Evolutionary conservation across 2,329 filamentous ascomycete species (phyloP).

Genomic region (Stachybotrys echinatus): DNA sequence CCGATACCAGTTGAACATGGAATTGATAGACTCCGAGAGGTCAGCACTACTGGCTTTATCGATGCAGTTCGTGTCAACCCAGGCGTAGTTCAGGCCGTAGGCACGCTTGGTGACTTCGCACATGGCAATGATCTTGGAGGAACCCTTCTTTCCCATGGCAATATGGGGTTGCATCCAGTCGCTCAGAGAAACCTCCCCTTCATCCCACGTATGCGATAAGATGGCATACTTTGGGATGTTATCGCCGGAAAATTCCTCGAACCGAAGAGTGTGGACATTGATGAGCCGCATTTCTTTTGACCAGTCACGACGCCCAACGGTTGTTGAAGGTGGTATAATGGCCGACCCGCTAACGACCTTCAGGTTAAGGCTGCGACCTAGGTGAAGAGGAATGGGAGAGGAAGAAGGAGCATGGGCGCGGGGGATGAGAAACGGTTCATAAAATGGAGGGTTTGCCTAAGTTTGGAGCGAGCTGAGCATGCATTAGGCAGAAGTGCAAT

Average conservation of each 20-base stretch:
- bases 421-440: too few relatives aligned
- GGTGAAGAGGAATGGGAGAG: too few relatives aligned
- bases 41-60: conserved; percentile 12
- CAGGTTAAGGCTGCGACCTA: too few relatives aligned
- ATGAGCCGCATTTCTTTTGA: not conserved
- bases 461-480: too few relatives aligned
- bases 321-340: too few relatives aligned
- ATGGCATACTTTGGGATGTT: conserved; percentile 12
- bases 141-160: not conserved
- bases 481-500: too few relatives aligned
- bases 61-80: conserved; percentile 12
- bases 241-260: not conserved
- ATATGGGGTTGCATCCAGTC: not conserved
- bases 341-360: too few relatives aligned
- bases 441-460: too few relatives aligned
- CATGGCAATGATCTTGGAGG: conserved; percentile 3
- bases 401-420: too few relatives aligned
- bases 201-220: conserved; percentile 19
- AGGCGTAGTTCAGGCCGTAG: conserved; percentile 4
- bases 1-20: conserved; percentile 11
- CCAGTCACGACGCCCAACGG: too few relatives aligned
- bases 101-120: conserved; percentile 2
- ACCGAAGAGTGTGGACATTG: not conserved
- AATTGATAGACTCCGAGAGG: conserved; percentile 11
- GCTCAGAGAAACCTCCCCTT: conserved; percentile 13